phyloP scores from a whole-genome alignment of 139 green algal species.

The Chlorella vulgaris region DNA sequence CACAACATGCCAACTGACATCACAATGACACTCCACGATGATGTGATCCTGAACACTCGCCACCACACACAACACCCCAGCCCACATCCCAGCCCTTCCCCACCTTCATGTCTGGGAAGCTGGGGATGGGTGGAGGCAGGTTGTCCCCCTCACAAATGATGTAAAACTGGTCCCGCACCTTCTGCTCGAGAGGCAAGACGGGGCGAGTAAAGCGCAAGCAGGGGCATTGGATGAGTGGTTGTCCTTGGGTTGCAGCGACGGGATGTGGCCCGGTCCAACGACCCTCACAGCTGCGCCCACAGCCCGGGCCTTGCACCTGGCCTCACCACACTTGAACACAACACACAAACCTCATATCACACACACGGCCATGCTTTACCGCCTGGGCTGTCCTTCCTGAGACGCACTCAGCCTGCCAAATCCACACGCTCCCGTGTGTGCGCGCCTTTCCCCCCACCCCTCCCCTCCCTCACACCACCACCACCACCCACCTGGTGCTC shows the following conservation, averaged over 20 bases:
- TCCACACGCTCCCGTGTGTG: no score
- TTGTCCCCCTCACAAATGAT: constrained; percentile 90
- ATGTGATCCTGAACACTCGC: no score
- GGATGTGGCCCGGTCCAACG: not conserved
- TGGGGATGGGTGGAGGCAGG: constrained; percentile 87
- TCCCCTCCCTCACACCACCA: no score
- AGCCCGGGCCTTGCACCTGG: not conserved
- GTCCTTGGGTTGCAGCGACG: not conserved
- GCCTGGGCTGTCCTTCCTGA: no score
- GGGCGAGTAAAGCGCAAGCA: not conserved
- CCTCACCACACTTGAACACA: no score
- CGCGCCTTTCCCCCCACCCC: no score
- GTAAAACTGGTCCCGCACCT: constrained; percentile 86
- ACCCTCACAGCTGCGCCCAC: not conserved
- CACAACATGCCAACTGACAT: not conserved
- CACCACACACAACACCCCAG: no score
- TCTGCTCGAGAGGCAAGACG: not conserved
- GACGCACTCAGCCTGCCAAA: no score
- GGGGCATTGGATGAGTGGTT: not conserved
- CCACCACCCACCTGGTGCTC: constrained; percentile 55
- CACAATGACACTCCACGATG: no score
- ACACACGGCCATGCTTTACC: no score
- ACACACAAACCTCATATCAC: no score
- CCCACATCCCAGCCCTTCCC: no score
- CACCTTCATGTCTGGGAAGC: constrained; percentile 71